Evolutionary conservation across 163 green algal species (phyloP).

Genomic region (Picocystis sp.): DNA sequence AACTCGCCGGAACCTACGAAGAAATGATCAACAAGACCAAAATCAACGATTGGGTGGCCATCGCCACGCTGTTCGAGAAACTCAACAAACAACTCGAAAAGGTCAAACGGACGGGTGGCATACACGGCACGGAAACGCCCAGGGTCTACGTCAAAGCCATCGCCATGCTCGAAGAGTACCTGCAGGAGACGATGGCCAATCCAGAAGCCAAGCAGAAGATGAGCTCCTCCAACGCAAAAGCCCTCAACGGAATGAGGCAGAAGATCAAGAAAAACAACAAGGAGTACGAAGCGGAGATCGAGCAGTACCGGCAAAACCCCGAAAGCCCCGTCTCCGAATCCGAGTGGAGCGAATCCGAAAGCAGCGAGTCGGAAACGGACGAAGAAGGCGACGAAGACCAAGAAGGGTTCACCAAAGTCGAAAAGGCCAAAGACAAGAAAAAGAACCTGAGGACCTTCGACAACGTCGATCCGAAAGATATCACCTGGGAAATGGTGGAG

Average conservation of each 20-base stretch:
- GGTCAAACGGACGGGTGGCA: constrained; percentile 7
- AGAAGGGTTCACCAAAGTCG: constrained; percentile 22
- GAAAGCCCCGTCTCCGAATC: constrained; percentile 15
- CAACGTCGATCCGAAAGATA: constrained; percentile 65
- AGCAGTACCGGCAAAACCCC: constrained; percentile 40
- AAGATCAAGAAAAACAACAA: constrained; percentile 85
- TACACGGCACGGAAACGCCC: constrained; percentile 20
- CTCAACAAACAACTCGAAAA: constrained; percentile 95
- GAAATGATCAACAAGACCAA: constrained; percentile 84
- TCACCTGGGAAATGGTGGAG: constrained; percentile 90
- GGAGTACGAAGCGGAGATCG: constrained; percentile 48
- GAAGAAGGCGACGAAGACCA: constrained; percentile 26
- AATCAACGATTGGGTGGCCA: constrained; percentile 90
- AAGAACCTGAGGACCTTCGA: constrained; percentile 64
- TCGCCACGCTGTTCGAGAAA: constrained; percentile 86
- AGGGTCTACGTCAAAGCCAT: constrained; percentile 69
- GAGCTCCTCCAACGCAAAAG: constrained; percentile 57
- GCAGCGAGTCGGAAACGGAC: constrained; percentile 21
- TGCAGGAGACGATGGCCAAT: constrained; percentile 43
- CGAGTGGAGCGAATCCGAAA: constrained; percentile 15
- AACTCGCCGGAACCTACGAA: not conserved
- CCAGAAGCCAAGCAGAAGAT: constrained; percentile 94
- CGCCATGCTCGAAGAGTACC: constrained; percentile 72
- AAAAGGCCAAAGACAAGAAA: constrained; percentile 30
- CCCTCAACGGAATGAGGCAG: constrained; percentile 92